Conservation (phyloP, 2,329 filamentous ascomycete species). For the Hymenotorrendiella dingleyae region DNA sequence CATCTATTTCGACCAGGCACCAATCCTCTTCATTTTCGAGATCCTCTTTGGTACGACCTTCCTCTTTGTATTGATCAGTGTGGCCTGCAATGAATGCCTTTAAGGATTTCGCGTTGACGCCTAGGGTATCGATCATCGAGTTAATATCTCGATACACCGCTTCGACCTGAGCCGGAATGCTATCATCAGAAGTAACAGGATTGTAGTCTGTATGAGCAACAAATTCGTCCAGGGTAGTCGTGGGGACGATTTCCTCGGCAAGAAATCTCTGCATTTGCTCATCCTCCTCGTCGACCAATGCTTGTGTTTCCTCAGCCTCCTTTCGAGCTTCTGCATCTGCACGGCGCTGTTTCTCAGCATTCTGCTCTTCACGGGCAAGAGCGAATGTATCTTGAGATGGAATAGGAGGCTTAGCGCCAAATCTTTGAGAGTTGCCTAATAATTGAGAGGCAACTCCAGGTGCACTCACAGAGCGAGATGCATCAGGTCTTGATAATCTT, state of each 20-base stretch:
- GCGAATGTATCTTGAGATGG: constrained; percentile 16
- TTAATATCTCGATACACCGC: constrained; percentile 75
- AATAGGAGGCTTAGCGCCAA: constrained; percentile 40
- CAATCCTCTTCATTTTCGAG: constrained; percentile 65
- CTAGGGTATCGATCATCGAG: constrained; percentile 89
- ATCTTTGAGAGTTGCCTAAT: constrained; percentile 38
- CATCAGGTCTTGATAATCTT: constrained; percentile 43
- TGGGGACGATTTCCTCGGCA: constrained; percentile 54
- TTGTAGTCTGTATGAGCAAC: constrained; percentile 54
- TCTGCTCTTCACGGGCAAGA: constrained; percentile 21
- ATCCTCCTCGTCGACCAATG: constrained; percentile 63
- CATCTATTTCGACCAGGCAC: constrained; percentile 69
- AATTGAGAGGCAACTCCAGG: constrained; percentile 53
- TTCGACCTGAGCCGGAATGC: constrained; percentile 57
- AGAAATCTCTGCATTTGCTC: constrained; percentile 61
- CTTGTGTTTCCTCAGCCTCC: constrained; percentile 50
- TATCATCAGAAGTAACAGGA: constrained; percentile 41
- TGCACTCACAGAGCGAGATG: constrained; percentile 52
- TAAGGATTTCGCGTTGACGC: constrained; percentile 68
- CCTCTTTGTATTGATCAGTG: constrained; percentile 45
- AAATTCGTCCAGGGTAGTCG: constrained; percentile 59
- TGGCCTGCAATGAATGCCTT: constrained; percentile 62
- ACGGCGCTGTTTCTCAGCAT: constrained; percentile 25
- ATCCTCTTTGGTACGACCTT: constrained; percentile 56
- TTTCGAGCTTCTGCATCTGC: constrained; percentile 42